Evolutionary conservation across 306 rosid genomes (phyloP).

Genomic region (Styphnolobium japonicum): DNA sequence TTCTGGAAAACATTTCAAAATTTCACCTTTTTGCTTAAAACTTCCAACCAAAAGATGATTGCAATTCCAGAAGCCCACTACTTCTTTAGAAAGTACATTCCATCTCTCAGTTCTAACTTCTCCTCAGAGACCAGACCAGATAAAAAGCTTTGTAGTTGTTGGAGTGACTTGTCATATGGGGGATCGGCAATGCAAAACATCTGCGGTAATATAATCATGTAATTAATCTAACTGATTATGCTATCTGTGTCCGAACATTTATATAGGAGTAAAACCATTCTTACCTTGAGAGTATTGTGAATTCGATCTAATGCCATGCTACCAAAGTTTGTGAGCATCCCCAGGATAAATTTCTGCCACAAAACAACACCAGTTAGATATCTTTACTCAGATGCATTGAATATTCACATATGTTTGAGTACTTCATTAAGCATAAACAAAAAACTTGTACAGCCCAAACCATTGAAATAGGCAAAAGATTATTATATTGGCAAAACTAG

Average conservation of each 20-base stretch:
- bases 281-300: slow-evolving; percentile 94
- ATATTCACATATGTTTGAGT: neutral
- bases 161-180: slow-evolving; percentile 87
- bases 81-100: slow-evolving; percentile 73
- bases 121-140: slow-evolving; percentile 86
- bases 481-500: neutral
- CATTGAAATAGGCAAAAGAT: neutral
- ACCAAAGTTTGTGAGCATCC: slow-evolving; percentile 97
- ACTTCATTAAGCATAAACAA: neutral
- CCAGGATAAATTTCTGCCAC: slow-evolving; percentile 82
- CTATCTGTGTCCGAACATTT: neutral
- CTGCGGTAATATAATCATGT: slow-evolving; percentile 36
- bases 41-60: slow-evolving; percentile 11
- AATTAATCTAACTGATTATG: neutral
- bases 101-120: slow-evolving; percentile 82
- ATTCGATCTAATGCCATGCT: slow-evolving; percentile 90
- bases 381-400: slow-evolving; percentile 12
- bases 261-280: slow-evolving; percentile 14
- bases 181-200: slow-evolving; percentile 94
- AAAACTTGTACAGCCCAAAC: neutral
- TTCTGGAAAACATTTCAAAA: slow-evolving; percentile 7
- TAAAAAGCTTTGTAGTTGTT: slow-evolving; percentile 83
- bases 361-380: slow-evolving; percentile 23
- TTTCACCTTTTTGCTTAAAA: slow-evolving; percentile 28
- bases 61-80: slow-evolving; percentile 25